These are phyloP conservation scores for Hyaloscypha bicolor DNA, from an alignment of 495 filamentous ascomycete genomes.

Conservation along the genomic window DNA sequence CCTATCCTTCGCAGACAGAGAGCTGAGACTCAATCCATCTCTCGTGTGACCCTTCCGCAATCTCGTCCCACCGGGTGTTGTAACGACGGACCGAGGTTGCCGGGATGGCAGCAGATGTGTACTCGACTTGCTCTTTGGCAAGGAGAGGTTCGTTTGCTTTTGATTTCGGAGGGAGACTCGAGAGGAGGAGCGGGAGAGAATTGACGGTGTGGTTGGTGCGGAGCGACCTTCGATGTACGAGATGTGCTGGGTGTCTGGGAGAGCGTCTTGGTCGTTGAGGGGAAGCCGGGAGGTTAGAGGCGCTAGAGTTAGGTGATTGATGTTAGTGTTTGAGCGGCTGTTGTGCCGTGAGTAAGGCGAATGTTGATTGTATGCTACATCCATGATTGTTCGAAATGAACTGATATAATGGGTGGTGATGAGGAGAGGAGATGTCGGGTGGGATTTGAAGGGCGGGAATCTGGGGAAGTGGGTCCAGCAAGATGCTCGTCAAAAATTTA, in stretches of 20 bases:
- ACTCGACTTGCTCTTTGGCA: conserved; percentile 38
- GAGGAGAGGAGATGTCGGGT: neutral
- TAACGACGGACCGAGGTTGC: conserved; percentile 21
- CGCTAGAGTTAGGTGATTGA: conserved; percentile 59
- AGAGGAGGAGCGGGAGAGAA: conserved; percentile 53
- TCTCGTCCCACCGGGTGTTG: conserved; percentile 21
- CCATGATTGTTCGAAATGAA: conserved; percentile 40
- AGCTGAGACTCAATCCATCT: conserved; percentile 13
- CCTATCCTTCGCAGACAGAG: conserved; percentile 30
- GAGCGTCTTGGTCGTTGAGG: conserved; percentile 50
- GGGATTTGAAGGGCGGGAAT: conserved; percentile 9
- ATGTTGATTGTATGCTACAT: conserved; percentile 55
- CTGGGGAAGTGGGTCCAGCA: conserved; percentile 25
- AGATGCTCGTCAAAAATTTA: conserved; percentile 25
- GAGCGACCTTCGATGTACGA: conserved; percentile 57
- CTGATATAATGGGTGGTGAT: neutral
- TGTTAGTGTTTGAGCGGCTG: conserved; percentile 47
- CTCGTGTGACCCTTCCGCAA: conserved; percentile 10
- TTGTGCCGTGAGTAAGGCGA: conserved; percentile 48
- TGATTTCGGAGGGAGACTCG: conserved; percentile 32
- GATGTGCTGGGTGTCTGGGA: conserved; percentile 33
- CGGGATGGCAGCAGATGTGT: conserved; percentile 37
- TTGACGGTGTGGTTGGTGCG: conserved; percentile 58
- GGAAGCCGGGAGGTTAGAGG: conserved; percentile 69
- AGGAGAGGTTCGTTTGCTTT: conserved; percentile 24